These are phyloP conservation scores for Arthroderma sp. DNA, from an alignment of 2,329 filamentous ascomycete genomes.

Conservation along the genomic window DNA sequence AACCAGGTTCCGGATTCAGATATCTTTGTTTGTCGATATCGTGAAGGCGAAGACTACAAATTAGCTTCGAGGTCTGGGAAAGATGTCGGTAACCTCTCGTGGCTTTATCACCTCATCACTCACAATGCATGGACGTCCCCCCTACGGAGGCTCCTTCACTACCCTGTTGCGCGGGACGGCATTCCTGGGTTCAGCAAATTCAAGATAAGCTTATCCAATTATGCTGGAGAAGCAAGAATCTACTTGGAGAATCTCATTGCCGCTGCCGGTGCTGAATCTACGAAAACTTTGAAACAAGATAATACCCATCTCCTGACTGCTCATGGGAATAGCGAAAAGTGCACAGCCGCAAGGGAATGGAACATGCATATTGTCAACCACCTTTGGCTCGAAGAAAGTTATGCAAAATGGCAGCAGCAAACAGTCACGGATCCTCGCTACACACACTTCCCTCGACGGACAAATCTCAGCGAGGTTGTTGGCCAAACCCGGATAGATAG, in stretches of 20 bases:
- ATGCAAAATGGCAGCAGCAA: conserved; percentile 72
- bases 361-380: conserved; percentile 83
- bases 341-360: conserved; percentile 84
- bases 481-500: conserved; percentile 78
- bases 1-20: conserved; percentile 56
- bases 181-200: conserved; percentile 66
- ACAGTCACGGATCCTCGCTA: conserved; percentile 63
- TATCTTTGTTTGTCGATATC: conserved; percentile 77
- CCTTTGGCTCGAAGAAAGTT: conserved; percentile 94
- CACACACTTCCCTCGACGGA: conserved; percentile 73
- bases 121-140: conserved; percentile 83
- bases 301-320: conserved; percentile 95
- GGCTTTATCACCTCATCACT: conserved; percentile 86
- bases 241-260: conserved; percentile 87
- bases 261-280: conserved; percentile 76
- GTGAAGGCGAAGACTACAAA: conserved; percentile 67
- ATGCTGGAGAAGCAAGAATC: conserved; percentile 81
- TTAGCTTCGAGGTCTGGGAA: conserved; percentile 64
- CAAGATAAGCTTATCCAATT: conserved; percentile 86
- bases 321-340: conserved; percentile 82
- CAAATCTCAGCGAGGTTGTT: conserved; percentile 85
- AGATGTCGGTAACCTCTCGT: conserved; percentile 81
- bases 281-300: conserved; percentile 86
- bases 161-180: conserved; percentile 65
- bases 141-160: conserved; percentile 70